Evolutionary conservation across 352 stramenopile species (phyloP), one percentile per base, ranked within the genome.

Genomic region (Phytophthora fragariae): DNA sequence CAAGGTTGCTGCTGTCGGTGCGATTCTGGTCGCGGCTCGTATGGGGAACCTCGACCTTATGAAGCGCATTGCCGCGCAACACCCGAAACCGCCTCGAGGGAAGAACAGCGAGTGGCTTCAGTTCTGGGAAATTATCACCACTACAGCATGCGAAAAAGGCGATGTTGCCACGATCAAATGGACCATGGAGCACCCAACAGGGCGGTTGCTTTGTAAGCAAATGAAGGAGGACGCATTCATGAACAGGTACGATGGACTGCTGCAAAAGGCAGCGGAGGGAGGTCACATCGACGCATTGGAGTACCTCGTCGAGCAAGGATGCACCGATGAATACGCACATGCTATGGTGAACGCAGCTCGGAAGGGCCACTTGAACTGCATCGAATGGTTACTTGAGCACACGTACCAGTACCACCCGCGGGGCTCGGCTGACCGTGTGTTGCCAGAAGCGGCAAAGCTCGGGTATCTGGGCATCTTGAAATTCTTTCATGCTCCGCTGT

Each of bases 121-220:
- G 12, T 29, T 54, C 47, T 67, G 61, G 50, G 47, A 44, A 8
- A 2, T 60, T 11, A 27, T 37, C 6, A 12, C 61, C 7, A 19
- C 33, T 2, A 27, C 35, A 5, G 65, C 47, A 3, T 72, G 65
- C 19, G 17, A 49, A 11, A 14, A 7, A n/a, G 65, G 37, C 1
- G 27, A 56, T 2, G 19, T 61, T 41, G 6, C 15, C 5, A 19
- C 52, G 12, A 12, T 72, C 4, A 49, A 72, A 33, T 72, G 65
- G 65, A 3, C 67, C n/a, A 19, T 67, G 65, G 47, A 72, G 11
- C 65, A 67, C n/a, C 65, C 49, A 24, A 54, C 29, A 12, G 57
- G 50, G 4, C 35, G 11, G 10, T 8, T 19, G n/a, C 10, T 67
- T 2, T 41, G 17, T 19, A 59, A 67, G 19, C 31, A 58, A 21